Percentiles rank a stretch among this genome's conserved stretches.
These are phyloP conservation scores for Talaromyces sp. DNA, from an alignment of 2,329 filamentous ascomycete genomes.

Conservation along the genomic window DNA sequence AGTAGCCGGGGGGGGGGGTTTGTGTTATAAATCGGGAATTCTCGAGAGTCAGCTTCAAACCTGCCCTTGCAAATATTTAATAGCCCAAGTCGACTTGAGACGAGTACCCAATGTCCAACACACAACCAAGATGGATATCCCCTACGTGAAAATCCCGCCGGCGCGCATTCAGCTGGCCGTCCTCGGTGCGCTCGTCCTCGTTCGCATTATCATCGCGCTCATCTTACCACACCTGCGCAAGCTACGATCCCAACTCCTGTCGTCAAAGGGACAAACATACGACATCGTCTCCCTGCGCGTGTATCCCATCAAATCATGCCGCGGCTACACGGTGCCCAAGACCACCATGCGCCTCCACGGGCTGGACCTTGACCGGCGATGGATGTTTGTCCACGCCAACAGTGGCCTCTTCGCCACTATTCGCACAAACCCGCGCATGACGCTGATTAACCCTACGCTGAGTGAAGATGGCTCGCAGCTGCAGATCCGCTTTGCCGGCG, in stretches of 20 bases:
- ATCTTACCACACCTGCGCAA: constrained; percentile 4
- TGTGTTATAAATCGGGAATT: background rate
- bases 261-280: constrained; percentile 6
- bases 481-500: background rate
- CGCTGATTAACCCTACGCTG: constrained; percentile 54
- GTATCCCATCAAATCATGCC: constrained; percentile 64
- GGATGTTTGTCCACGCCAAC: constrained; percentile 59
- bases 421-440: constrained; percentile 57
- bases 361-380: constrained; percentile 57
- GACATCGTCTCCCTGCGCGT: constrained; percentile 43
- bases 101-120: background rate
- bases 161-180: background rate
- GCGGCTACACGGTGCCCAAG: constrained; percentile 52
- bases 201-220: constrained; percentile 1
- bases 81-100: too few relatives aligned
- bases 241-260: background rate
- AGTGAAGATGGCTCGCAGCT: constrained; percentile 42
- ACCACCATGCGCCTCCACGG: constrained; percentile 51
- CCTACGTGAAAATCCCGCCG: background rate
- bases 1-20: background rate
- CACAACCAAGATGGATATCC: background rate
- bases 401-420: constrained; percentile 57
- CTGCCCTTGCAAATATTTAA: background rate
- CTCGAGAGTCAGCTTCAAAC: background rate
- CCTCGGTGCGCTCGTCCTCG: constrained; percentile 2